Percentiles rank a stretch among this genome's conserved stretches.
Evolutionary conservation across 2,329 filamentous ascomycete genomes (phyloP).

Genomic region (Dothideomycetes sp.): DNA sequence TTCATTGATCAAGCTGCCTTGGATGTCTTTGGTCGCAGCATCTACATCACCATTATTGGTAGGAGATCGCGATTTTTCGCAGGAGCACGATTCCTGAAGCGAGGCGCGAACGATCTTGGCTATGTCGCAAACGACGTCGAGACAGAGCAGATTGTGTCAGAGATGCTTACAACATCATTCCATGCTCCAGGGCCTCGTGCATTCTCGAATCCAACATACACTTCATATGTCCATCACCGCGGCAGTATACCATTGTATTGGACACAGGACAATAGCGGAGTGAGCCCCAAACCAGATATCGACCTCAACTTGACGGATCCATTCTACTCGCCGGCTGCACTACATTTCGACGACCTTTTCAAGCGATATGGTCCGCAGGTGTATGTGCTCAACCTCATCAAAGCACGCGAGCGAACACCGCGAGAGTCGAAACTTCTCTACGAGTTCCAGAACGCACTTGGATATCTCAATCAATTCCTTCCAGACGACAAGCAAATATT

Average conservation of each 20-base stretch:
- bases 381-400: conserved; percentile 87
- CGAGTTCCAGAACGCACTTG: conserved; percentile 78
- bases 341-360: conserved; percentile 94
- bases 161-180: conserved; percentile 88
- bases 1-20: conserved; percentile 80
- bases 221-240: conserved; percentile 91
- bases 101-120: conserved; percentile 85
- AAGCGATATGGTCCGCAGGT: conserved; percentile 85
- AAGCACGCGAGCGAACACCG: conserved; percentile 69
- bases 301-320: conserved; percentile 92
- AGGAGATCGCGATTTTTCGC: conserved; percentile 87
- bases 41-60: conserved; percentile 90
- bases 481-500: conserved; percentile 75
- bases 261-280: conserved; percentile 92
- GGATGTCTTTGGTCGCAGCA: conserved; percentile 70
- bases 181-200: conserved; percentile 78
- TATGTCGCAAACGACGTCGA: conserved; percentile 98
- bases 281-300: conserved; percentile 92
- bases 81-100: conserved; percentile 85
- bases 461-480: conserved; percentile 90
- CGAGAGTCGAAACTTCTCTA: conserved; percentile 82
- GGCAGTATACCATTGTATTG: conserved; percentile 95
- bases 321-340: conserved; percentile 82
- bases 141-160: conserved; percentile 95
- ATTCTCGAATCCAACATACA: conserved; percentile 83